Evolutionary conservation across 140 eudicot species (phyloP), one percentile per base, ranked within the genome.

Genomic region (Bidens hawaiensis): DNA sequence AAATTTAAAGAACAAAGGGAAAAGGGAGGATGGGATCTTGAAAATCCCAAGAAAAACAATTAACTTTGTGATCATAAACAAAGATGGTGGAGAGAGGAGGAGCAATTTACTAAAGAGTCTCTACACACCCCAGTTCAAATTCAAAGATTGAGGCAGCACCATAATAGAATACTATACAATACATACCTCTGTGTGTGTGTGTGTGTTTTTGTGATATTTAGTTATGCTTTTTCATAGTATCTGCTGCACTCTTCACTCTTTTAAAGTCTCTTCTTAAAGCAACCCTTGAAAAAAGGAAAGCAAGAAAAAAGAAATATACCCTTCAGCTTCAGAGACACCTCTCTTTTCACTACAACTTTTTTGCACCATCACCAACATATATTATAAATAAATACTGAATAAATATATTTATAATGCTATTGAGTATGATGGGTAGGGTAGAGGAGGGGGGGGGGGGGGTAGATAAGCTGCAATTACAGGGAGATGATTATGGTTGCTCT

Each of bases 21-120:
- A 74, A 65, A 69, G 71, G n/a, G 75, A 38, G 71, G 69, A 62
- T 45, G 76, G 81, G 69, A 61, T 71, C 86, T 91, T 87, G 94
- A 91, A 87, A 87, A 87, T 91, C 98, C 98, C 98, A 87, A 90
- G 87, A 83, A 74, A 59, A 67, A 51, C 56, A 54, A 64, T 25
- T 30, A 45, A 68, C 73, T 69, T 76, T 42, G 73, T 67, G 66
- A 79, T 68, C 52, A 69, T 70, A 69, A 41, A 65, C 24, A 21
- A 71, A 53, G 58, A 53, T 33, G 67, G 49, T 64, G 60, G 71
- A 53, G 65, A 51, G 69, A 64, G 51, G 7, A 18, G 48, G 52
- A 70, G 67, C 67, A 61, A 15, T 50, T 52, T 57, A 67, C 30
- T 7, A 60, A 68, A 69, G 76, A 62, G 62, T 75, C 72, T 75